Base-by-base conservation (phyloP, 1,284 basidiomycete genomes). In the Cutaneotrichosporon sp. region DNA sequence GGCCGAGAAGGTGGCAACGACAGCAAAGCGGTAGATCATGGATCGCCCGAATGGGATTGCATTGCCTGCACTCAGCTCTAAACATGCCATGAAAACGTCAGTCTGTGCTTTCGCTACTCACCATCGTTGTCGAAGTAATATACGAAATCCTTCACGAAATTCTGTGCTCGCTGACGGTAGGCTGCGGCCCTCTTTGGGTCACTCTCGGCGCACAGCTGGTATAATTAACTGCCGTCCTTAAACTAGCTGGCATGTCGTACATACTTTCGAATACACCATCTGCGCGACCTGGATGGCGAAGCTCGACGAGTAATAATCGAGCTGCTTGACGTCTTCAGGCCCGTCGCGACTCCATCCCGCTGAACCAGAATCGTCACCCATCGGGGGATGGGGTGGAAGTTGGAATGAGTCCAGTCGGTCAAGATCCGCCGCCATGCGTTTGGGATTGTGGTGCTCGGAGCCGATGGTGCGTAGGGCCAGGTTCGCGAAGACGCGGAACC, bases 401-500 rank as follows among this genome's bases (percentile, higher is more conserved):
- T 88, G 87, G 75, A 88, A 88, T 4, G 85, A 86, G 66, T 88
- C 85, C 19, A 87, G 79, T 59, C 86, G 83, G 57, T 85, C 82
- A n/a, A 88, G 76, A 64, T 88, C 86, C 3, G 81, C 80, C 57
- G 82, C 82, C 82, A 87, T 84, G 10, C 84, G 79, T 50, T 79
- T 72, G 0, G 76, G 75, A 59, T 85, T 79, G 64, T 79, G 85
- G 35, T 78, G 77, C 6, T 78, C 64, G 4, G 84, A 85, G 4
- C 81, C 82, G 32, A 82, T 84, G 54, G 80, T 80, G 5, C 79
- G 79, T 20, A 87, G 74, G 3, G 84, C 86, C 11, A 87, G 79
- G 65, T 88, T 88, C n/a, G 85, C 82, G 61, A 87, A 87, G 0
- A 86, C 85, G 54, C 85, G 78, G 72, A 88, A 88, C 86, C 86